Percentiles rank a stretch among this genome's conserved stretches.
phyloP scores from a whole-genome alignment of 2,329 filamentous ascomycete genomes.

The Cordyceps pruinosa region DNA sequence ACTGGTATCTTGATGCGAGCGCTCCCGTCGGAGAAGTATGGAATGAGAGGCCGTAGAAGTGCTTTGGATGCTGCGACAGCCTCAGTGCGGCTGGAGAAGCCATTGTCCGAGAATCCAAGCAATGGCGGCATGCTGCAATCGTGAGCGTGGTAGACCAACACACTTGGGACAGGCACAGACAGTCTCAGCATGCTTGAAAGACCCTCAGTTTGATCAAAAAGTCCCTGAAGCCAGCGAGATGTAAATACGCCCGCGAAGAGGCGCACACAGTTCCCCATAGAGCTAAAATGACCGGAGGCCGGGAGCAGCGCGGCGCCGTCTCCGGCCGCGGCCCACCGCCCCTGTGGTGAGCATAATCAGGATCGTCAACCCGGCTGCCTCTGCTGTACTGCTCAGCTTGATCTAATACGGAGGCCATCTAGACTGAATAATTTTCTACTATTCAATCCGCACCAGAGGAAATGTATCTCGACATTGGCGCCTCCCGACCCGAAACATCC shows the following conservation, averaged over 20 bases:
- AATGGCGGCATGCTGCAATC: slow-evolving; percentile 28
- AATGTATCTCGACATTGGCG: not conserved
- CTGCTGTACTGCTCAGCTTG: not conserved
- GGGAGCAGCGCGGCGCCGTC: not conserved
- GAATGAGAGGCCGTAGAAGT: slow-evolving; percentile 26
- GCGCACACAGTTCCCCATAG: no score
- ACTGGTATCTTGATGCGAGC: slow-evolving; percentile 32
- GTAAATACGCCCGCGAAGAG: no score
- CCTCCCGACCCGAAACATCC: not conserved
- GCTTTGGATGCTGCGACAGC: slow-evolving; percentile 28
- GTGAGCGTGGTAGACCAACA: not conserved
- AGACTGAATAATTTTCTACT: not conserved
- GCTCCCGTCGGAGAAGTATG: slow-evolving; percentile 27
- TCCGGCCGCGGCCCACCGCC: not conserved
- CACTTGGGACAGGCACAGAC: not conserved
- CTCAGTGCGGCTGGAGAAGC: slow-evolving; percentile 28
- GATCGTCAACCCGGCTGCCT: not conserved
- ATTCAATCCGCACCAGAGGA: not conserved
- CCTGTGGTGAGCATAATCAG: not conserved
- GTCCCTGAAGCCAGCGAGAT: no score
- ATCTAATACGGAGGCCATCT: not conserved
- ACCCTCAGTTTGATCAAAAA: not conserved
- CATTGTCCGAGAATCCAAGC: slow-evolving; percentile 35
- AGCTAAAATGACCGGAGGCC: no score
- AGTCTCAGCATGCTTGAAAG: not conserved